A percentile compares a stretch with the other conserved stretches of the same genome.
Conservation (phyloP, 768 basidiomycete genomes). For the Psilocybe cyanescens region DNA sequence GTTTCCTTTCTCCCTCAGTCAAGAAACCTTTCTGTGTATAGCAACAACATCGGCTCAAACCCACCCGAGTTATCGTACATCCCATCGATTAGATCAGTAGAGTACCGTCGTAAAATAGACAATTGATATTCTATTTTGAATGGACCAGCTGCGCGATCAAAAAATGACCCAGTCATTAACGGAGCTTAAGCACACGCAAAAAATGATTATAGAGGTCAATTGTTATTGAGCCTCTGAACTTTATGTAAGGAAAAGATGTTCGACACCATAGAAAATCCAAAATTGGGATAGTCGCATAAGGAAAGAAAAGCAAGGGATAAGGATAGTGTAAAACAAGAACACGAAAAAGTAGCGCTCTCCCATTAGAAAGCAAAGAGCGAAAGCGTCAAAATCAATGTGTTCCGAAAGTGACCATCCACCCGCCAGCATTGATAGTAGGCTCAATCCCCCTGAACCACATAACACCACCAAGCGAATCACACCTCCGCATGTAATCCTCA, state of each 20-base stretch:
- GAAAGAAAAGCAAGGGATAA: not conserved
- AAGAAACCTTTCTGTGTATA: too few species aligned
- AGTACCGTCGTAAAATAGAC: too few species aligned
- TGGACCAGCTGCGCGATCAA: too few species aligned
- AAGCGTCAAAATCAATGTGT: constrained; percentile 17
- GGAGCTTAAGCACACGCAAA: too few species aligned
- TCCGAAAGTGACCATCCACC: constrained; percentile 41
- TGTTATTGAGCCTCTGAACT: too few species aligned
- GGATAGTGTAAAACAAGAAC: not conserved
- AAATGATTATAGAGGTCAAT: too few species aligned
- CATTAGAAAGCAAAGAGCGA: not conserved
- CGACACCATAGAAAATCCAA: not conserved
- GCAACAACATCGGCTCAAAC: too few species aligned
- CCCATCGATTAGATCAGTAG: too few species aligned
- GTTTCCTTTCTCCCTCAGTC: too few species aligned
- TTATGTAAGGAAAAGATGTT: not conserved
- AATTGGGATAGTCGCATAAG: not conserved
- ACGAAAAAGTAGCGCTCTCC: not conserved
- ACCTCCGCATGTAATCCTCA: constrained; percentile 32
- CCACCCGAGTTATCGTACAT: too few species aligned
- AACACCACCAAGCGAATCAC: constrained; percentile 54
- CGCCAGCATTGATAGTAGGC: constrained; percentile 49
- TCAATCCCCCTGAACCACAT: constrained; percentile 57
- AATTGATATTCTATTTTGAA: too few species aligned
- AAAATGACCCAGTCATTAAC: too few species aligned